Percentiles rank a stretch among this genome's conserved stretches.
phyloP scores from a whole-genome alignment of 495 filamentous ascomycete genomes.

The Lophiostoma macrostomum region DNA sequence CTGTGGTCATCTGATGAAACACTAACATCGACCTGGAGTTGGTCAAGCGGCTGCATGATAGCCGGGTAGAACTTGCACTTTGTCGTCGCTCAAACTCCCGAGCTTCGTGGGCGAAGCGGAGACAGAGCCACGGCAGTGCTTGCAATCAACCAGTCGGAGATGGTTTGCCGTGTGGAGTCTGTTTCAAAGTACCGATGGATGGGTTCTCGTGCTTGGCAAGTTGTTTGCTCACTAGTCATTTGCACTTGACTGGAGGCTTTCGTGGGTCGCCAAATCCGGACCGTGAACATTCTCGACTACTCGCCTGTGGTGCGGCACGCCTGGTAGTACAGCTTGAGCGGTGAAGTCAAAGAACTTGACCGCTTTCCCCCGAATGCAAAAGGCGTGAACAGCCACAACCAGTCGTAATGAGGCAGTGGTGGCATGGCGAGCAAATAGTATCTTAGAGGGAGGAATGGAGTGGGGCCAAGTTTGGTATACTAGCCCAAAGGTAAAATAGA shows the following conservation, averaged over 20 bases:
- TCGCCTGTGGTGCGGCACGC: slow-evolving; percentile 10
- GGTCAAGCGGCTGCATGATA: too few species aligned
- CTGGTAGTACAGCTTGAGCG: slow-evolving; percentile 30
- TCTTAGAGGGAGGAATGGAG: too few species aligned
- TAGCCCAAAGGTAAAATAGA: not conserved
- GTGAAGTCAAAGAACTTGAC: slow-evolving; percentile 18
- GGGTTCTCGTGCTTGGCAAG: not conserved
- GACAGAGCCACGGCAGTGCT: not conserved
- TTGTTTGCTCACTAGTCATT: slow-evolving; percentile 3
- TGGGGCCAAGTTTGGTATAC: too few species aligned
- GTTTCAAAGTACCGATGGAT: slow-evolving; percentile 15
- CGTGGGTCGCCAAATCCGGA: not conserved
- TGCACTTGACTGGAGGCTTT: not conserved
- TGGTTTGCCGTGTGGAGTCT: not conserved
- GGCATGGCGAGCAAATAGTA: not conserved
- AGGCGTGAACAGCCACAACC: not conserved
- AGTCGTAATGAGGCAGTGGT: not conserved
- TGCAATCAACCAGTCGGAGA: slow-evolving; percentile 1
- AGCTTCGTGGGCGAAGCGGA: not conserved
- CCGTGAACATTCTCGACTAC: not conserved
- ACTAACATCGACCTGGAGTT: too few species aligned
- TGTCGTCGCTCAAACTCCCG: slow-evolving; percentile 1
- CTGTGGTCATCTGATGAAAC: too few species aligned
- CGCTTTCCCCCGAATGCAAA: slow-evolving; percentile 11
- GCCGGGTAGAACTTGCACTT: too few species aligned